These are phyloP conservation scores for Colletotrichum lindemuthianum DNA, from an alignment of 2,329 filamentous ascomycete species.

Conservation along the genomic window DNA sequence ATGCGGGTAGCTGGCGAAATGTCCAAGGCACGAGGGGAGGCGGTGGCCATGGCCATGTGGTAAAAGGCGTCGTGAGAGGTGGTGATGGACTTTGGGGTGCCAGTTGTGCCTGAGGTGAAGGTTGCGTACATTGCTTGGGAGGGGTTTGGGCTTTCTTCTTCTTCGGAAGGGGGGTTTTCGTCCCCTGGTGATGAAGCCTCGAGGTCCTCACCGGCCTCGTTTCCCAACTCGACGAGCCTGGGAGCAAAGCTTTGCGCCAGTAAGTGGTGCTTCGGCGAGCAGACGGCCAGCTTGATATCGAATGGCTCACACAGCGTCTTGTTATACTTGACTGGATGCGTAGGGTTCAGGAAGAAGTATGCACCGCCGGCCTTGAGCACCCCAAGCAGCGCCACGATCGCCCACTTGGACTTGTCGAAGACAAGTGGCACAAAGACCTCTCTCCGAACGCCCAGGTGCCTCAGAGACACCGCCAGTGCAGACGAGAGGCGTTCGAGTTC, in stretches of 20 bases:
- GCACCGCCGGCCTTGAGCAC: conserved; percentile 41
- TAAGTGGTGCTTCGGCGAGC: conserved; percentile 35
- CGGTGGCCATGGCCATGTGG: conserved; percentile 27
- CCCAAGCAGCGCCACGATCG: conserved; percentile 39
- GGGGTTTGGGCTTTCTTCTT: neutral
- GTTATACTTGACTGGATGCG: conserved; percentile 19
- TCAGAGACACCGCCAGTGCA: neutral
- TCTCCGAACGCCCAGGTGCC: neutral
- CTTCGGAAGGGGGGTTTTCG: too few relatives aligned
- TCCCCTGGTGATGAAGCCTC: neutral
- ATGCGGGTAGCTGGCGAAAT: neutral
- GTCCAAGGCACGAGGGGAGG: neutral
- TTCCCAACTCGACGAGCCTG: neutral
- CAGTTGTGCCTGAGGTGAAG: conserved; percentile 68
- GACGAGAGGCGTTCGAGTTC: conserved; percentile 35
- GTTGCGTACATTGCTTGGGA: conserved; percentile 48
- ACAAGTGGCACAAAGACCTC: conserved; percentile 40
- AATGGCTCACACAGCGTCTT: conserved; percentile 13
- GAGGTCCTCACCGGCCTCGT: neutral
- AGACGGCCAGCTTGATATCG: neutral
- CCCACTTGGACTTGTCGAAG: conserved; percentile 44
- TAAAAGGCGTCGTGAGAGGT: conserved; percentile 44
- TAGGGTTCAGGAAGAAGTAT: conserved; percentile 39
- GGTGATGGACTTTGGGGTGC: conserved; percentile 64
- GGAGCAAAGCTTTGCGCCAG: neutral